phyloP scores from a whole-genome alignment of 2,329 filamentous ascomycete genomes.

The Cladosporium cucumerinum region DNA sequence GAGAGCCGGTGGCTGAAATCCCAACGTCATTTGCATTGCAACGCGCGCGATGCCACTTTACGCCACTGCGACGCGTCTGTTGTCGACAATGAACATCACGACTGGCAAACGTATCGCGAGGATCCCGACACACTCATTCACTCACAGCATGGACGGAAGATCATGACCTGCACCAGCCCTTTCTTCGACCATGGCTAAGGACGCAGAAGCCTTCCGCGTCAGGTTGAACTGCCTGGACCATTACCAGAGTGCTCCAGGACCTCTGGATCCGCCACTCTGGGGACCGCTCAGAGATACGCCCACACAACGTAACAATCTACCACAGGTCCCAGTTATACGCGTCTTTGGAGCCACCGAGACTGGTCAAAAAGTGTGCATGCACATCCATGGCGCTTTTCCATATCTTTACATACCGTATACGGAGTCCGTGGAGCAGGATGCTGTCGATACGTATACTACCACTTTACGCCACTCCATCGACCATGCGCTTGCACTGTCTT shows the following conservation, averaged over 20 bases:
- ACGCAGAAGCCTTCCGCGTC: slow-evolving; percentile 63
- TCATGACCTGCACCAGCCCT: slow-evolving; percentile 25
- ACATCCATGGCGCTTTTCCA: slow-evolving; percentile 92
- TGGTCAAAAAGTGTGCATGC: slow-evolving; percentile 92
- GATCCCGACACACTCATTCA: not conserved
- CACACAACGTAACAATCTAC: slow-evolving; percentile 57
- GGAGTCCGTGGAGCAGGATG: slow-evolving; percentile 24
- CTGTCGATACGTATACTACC: slow-evolving; percentile 73
- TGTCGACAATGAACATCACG: not conserved
- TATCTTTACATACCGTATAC: slow-evolving; percentile 71
- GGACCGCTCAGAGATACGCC: slow-evolving; percentile 54
- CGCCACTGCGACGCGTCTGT: slow-evolving; percentile 3
- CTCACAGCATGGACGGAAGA: slow-evolving; percentile 11
- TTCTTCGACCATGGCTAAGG: slow-evolving; percentile 31
- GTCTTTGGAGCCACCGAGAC: slow-evolving; percentile 92
- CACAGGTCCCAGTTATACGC: slow-evolving; percentile 79
- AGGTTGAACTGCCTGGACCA: slow-evolving; percentile 94
- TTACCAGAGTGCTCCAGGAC: slow-evolving; percentile 77
- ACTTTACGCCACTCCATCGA: slow-evolving; percentile 84
- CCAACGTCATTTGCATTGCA: not conserved
- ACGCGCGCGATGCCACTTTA: slow-evolving; percentile 5
- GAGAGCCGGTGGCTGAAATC: not conserved
- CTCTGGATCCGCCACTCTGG: slow-evolving; percentile 72
- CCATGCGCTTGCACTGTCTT: slow-evolving; percentile 81
- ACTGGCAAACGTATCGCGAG: not conserved